phyloP scores from a whole-genome alignment of 2,329 filamentous ascomycete species.

The Metarhizium guizhouense region DNA sequence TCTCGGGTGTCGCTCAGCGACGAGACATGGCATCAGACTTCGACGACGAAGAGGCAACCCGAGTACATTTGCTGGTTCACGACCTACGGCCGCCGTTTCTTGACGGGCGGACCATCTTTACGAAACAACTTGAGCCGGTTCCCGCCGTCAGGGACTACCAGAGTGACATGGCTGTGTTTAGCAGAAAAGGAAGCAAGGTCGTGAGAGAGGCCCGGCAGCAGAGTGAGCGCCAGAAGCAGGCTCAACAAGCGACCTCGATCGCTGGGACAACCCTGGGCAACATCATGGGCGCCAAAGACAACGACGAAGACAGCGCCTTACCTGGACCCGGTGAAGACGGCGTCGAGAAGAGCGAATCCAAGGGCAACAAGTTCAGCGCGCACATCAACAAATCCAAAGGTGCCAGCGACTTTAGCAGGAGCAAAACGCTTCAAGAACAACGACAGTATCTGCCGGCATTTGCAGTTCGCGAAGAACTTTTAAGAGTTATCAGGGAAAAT shows the following conservation, averaged over 20 bases:
- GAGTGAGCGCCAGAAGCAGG: slow-evolving; percentile 86
- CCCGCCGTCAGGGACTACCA: slow-evolving; percentile 87
- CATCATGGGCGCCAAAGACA: slow-evolving; percentile 90
- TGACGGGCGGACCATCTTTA: slow-evolving; percentile 91
- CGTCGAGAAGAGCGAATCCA: slow-evolving; percentile 37
- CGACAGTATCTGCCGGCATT: slow-evolving; percentile 91
- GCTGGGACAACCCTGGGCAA: slow-evolving; percentile 90
- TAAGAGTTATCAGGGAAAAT: slow-evolving; percentile 90
- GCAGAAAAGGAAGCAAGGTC: slow-evolving; percentile 86
- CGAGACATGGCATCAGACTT: slow-evolving; percentile 76
- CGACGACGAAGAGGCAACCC: slow-evolving; percentile 81
- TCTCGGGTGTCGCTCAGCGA: slow-evolving; percentile 88
- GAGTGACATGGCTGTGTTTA: slow-evolving; percentile 98
- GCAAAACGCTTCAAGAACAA: slow-evolving; percentile 83
- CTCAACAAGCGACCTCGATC: slow-evolving; percentile 87
- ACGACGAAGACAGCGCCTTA: slow-evolving; percentile 81
- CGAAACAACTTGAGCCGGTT: slow-evolving; percentile 91
- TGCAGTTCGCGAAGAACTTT: slow-evolving; percentile 85
- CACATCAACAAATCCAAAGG: slow-evolving; percentile 82
- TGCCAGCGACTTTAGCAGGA: slow-evolving; percentile 87
- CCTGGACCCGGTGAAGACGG: slow-evolving; percentile 67
- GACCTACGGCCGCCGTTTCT: slow-evolving; percentile 90
- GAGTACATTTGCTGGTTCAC: slow-evolving; percentile 86
- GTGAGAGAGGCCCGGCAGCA: slow-evolving; percentile 88
- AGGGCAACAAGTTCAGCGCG: slow-evolving; percentile 70